Conservation (phyloP, 805 yeast species). For the Kluyveromyces dobzhanskii region DNA sequence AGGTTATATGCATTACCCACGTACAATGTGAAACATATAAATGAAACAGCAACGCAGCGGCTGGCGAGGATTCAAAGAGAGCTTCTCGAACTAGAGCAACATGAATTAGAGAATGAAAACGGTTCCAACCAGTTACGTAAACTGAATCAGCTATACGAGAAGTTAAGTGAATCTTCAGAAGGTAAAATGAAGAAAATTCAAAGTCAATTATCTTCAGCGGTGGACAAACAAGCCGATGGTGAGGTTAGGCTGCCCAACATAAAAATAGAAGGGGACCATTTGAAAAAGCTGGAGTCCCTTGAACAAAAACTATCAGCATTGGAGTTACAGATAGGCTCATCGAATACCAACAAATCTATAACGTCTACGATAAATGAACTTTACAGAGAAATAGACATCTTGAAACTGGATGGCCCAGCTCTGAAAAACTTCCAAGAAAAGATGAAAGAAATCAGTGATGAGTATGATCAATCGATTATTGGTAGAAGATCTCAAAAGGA, state of each 20-base stretch:
- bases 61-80: slow-evolving; percentile 11
- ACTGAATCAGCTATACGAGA: slow-evolving; percentile 1
- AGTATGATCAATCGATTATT: slow-evolving; percentile 20
- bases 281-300: slow-evolving; percentile 7
- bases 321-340: slow-evolving; percentile 12
- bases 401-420: slow-evolving; percentile 19
- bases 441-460: slow-evolving; percentile 19
- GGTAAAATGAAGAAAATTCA: not conserved
- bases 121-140: slow-evolving; percentile 4
- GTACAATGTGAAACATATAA: not conserved
- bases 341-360: slow-evolving; percentile 11
- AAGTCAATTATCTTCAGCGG: not conserved
- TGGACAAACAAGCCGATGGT: not conserved
- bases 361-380: slow-evolving; percentile 25
- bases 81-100: slow-evolving; percentile 7
- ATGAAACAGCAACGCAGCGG: slow-evolving; percentile 2
- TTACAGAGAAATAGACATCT: slow-evolving; percentile 21
- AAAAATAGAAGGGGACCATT: slow-evolving; percentile 1
- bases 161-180: slow-evolving; percentile 1
- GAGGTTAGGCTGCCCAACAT: slow-evolving; percentile 5
- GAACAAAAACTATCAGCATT: slow-evolving; percentile 17
- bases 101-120: not conserved
- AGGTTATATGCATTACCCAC: slow-evolving; percentile 1
- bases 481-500: slow-evolving; percentile 11
- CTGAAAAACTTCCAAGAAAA: slow-evolving; percentile 14